Base-by-base conservation (phyloP, 352 stramenopile species). In the Pythium pectinolyticum region DNA sequence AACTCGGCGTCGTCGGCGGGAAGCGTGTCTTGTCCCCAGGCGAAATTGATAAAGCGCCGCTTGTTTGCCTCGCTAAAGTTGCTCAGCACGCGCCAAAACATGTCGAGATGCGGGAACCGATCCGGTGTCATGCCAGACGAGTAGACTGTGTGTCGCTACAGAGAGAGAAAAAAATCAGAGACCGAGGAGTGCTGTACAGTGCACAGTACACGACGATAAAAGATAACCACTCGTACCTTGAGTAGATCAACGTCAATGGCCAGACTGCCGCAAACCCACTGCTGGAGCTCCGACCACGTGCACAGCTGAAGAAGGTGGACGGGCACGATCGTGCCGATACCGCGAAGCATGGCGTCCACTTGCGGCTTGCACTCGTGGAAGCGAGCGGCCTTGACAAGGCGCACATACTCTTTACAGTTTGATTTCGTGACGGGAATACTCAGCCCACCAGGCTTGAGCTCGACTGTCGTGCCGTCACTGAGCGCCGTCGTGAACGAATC, bases 41-140 rank as follows among this genome's bases (percentile, higher is more conserved):
- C 85, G 57, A 94, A 94, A 50, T 90, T 91, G 60, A 94, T 89
- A 55, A 94, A 94, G 0, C 78, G 78, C 6, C 81, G 80, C 64
- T 90, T 92, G 66, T 94, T 89, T 30, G 88, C 80, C 51, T 88
- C 79, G 24, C 65, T 89, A 25, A 92, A 88, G 7, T 57, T 48
- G 8, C 60, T 62, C 11, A 94, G 60, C 12, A 89, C 83, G 5
- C 69, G 70, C 85, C 85, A 94, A 64, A 94, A 94, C 61, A 75
- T 88, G 24, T 88, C 77, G 34, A 94, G 63, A 41, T 94, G 85
- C 17, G 82, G 80, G 37, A 76, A 88, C 24, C 82, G 76, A 19
- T 89, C 85, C 2, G 76, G 78, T 6, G 70, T 90, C 81, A 92
- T 90, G 4, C 85, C 83, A 0, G 80, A 88, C 5, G 84, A 85